A percentile compares a stretch with the other conserved stretches of the same genome.
Evolutionary conservation across 768 basidiomycete species (phyloP).

Genomic region (Tulasnella sp.): DNA sequence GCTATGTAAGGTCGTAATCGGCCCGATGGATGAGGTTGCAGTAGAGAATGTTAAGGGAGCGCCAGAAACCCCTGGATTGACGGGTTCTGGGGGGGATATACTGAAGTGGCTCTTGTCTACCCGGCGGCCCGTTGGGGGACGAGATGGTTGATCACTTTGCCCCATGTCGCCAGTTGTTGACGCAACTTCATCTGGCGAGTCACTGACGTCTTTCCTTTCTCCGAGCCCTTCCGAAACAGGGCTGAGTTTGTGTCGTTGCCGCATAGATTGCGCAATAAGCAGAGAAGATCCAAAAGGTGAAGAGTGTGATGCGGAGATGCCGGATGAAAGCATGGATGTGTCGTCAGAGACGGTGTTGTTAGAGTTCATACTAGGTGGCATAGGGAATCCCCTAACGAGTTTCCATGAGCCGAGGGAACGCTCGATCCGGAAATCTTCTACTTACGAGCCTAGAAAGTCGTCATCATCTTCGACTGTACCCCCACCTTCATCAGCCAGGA

Average conservation of each 20-base stretch:
- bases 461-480: slow-evolving; percentile 12
- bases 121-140: not conserved
- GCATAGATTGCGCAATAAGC: slow-evolving; percentile 29
- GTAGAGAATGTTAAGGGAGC: not conserved
- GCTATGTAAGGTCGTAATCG: not conserved
- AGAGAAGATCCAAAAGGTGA: slow-evolving; percentile 39
- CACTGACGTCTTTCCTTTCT: not conserved
- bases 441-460: slow-evolving; percentile 11
- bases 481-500: slow-evolving; percentile 2
- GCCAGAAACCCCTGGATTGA: not conserved
- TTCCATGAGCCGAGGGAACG: not conserved
- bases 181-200: too few species aligned
- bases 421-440: not conserved
- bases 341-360: slow-evolving; percentile 52
- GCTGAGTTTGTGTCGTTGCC: slow-evolving; percentile 42
- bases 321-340: slow-evolving; percentile 34
- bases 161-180: too few species aligned
- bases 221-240: slow-evolving; percentile 47
- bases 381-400: slow-evolving; percentile 1
- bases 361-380: slow-evolving; percentile 33
- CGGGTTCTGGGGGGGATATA: slow-evolving; percentile 10
- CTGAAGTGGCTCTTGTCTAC: slow-evolving; percentile 12
- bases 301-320: slow-evolving; percentile 44
- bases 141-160: not conserved
- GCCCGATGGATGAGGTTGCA: not conserved